These are phyloP conservation scores for Cordyceps militaris DNA, from an alignment of 2,329 filamentous ascomycete species.

Conservation along the genomic window DNA sequence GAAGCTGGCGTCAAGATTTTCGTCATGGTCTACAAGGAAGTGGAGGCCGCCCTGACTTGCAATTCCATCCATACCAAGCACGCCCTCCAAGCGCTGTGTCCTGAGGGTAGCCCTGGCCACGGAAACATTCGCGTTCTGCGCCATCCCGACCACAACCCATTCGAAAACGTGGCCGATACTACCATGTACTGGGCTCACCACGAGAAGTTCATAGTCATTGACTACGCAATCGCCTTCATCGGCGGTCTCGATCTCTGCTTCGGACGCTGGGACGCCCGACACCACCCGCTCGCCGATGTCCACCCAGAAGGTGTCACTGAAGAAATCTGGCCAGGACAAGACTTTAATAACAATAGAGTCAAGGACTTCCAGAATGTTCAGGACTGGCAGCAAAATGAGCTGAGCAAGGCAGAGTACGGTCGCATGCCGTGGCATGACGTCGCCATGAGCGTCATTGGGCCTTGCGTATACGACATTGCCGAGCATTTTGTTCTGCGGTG, in stretches of 20 bases:
- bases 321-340: slow-evolving; percentile 90
- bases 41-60: slow-evolving; percentile 74
- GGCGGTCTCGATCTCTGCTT: slow-evolving; percentile 94
- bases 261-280: slow-evolving; percentile 83
- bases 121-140: slow-evolving; percentile 86
- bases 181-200: slow-evolving; percentile 98
- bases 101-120: slow-evolving; percentile 70
- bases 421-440: slow-evolving; percentile 99
- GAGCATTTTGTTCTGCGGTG: slow-evolving; percentile 92
- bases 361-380: slow-evolving; percentile 90
- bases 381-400: slow-evolving; percentile 88
- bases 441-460: slow-evolving; percentile 82
- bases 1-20: slow-evolving; percentile 94
- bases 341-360: slow-evolving; percentile 96
- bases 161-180: slow-evolving; percentile 92
- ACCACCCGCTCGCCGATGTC: slow-evolving; percentile 79
- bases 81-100: slow-evolving; percentile 70
- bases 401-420: slow-evolving; percentile 84
- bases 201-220: slow-evolving; percentile 94
- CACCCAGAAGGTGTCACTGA: slow-evolving; percentile 76
- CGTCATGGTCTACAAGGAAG: slow-evolving; percentile 86
- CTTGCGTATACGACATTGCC: slow-evolving; percentile 86
- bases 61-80: slow-evolving; percentile 92
- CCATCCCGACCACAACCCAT: slow-evolving; percentile 90
- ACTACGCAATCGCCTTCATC: slow-evolving; percentile 86